Evolutionary conservation across 495 filamentous ascomycete species (phyloP), one percentile per base, ranked within the genome.

Genomic region (Elasticomyces elasticus): DNA sequence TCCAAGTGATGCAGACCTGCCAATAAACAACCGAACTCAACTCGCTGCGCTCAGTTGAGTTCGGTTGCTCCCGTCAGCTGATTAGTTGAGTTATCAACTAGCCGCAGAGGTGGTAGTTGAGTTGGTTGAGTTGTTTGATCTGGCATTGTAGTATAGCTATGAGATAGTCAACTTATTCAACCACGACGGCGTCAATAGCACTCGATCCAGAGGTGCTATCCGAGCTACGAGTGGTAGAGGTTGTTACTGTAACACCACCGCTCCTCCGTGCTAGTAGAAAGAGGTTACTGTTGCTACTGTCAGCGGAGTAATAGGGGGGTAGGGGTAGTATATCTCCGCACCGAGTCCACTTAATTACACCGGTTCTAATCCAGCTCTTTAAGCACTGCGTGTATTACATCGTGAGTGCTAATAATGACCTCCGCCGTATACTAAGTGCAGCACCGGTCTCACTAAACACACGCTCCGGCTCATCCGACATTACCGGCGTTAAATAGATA

Each of bases 391-490:
- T 40, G 35, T 5, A 40, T 17, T 5, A n/a, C 4, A 40, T 13
- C 35, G 35, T 40, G 2, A n/a, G 13, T 4, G 35, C 35, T 40
- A 17, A 12, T 40, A 40, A 17, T 17, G 12, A 46, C 17, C 43
- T 46, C 17, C 46, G 46, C 27, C 46, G 46, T 49, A 22, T 19
- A 22, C 17, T 22, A 1, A 55, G 3, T n/a, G 37, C 27, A 9
- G 22, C 22, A 1, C 53, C 53, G 19, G 53, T 20, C 17, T n/a
- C 26, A 35, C 53, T 55, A 22, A 55, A 55, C 11, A 38, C 27
- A 10, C 53, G 24, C 45, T 55, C 53, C 10, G 31, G 38, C 45
- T 55, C 46, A 52, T 49, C 44, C 6, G 25, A 35, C 51, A 54
- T 54, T 54, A 28, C 51, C 5, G 43, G 51, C n/a, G 35, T 25